Evolutionary conservation across 768 basidiomycete genomes (phyloP).

Genomic region (Sarcodon sp.): DNA sequence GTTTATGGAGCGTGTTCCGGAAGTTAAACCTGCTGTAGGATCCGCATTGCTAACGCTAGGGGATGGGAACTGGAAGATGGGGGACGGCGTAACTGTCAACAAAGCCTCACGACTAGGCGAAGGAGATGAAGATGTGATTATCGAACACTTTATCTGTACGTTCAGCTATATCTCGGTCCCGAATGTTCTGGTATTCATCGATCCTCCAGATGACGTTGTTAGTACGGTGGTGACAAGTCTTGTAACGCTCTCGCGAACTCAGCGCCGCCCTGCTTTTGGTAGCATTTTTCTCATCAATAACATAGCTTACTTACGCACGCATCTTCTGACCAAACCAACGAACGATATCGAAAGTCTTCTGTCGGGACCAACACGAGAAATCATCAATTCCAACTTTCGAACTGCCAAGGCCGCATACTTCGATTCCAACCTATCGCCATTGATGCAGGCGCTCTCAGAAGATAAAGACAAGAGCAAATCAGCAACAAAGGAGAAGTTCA

Average conservation of each 20-base stretch:
- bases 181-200: background rate
- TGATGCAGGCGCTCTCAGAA: slow-evolving; percentile 50
- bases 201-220: slow-evolving; percentile 55
- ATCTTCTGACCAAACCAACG: slow-evolving; percentile 41
- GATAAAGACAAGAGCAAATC: slow-evolving; percentile 38
- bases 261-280: slow-evolving; percentile 48
- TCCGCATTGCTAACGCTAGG: slow-evolving; percentile 59
- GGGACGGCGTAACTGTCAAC: slow-evolving; percentile 60
- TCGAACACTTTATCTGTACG: slow-evolving; percentile 66
- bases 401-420: slow-evolving; percentile 79
- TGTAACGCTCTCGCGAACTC: slow-evolving; percentile 46
- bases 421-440: slow-evolving; percentile 68
- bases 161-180: background rate
- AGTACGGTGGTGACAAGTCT: slow-evolving; percentile 49
- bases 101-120: slow-evolving; percentile 34
- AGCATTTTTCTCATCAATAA: slow-evolving; percentile 78
- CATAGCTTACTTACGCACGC: slow-evolving; percentile 51
- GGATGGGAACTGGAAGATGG: slow-evolving; percentile 90
- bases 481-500: slow-evolving; percentile 73
- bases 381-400: slow-evolving; percentile 57
- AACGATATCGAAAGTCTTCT: slow-evolving; percentile 35
- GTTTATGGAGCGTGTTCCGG: slow-evolving; percentile 59
- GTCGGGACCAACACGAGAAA: slow-evolving; percentile 47
- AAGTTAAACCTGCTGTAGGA: slow-evolving; percentile 54
- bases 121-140: slow-evolving; percentile 41